phyloP scores from a whole-genome alignment of 768 basidiomycete species.

The Podaxis sp. region DNA sequence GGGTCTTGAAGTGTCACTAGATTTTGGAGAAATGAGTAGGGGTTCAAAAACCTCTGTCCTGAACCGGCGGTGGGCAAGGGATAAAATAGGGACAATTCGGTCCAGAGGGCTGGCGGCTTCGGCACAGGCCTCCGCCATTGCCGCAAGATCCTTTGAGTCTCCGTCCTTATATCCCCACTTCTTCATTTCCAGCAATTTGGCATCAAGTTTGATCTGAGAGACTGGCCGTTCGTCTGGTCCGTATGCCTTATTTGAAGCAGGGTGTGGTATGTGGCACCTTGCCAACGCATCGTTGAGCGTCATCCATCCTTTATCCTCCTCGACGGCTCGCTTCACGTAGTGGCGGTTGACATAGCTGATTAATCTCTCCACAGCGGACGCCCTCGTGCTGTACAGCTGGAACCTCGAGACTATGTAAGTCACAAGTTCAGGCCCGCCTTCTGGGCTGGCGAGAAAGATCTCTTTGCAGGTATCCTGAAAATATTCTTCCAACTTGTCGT shows the following conservation, averaged over 20 bases:
- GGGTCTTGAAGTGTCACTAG: conserved; percentile 52
- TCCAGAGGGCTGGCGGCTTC: conserved; percentile 72
- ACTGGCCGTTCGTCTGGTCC: conserved; percentile 56
- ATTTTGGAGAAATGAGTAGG: conserved; percentile 64
- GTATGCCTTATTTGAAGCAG: conserved; percentile 51
- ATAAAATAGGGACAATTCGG: conserved; percentile 61
- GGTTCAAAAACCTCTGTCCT: conserved; percentile 73
- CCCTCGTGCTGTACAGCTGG: conserved; percentile 67
- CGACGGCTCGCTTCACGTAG: conserved; percentile 72
- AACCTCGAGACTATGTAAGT: conserved; percentile 73
- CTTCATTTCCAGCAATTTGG: conserved; percentile 58
- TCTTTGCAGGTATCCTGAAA: conserved; percentile 62
- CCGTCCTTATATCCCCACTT: conserved; percentile 69
- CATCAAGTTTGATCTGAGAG: conserved; percentile 57
- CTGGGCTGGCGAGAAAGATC: conserved; percentile 59
- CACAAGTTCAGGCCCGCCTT: conserved; percentile 65
- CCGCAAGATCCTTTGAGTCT: conserved; percentile 45
- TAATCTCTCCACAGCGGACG: conserved; percentile 67
- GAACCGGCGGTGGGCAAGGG: conserved; percentile 71
- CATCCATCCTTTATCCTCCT: conserved; percentile 81
- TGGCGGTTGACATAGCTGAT: conserved; percentile 80
- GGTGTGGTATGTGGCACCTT: background rate
- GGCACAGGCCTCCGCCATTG: conserved; percentile 65
- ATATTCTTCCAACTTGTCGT: conserved; percentile 72
- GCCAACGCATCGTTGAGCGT: conserved; percentile 65